phyloP scores from a whole-genome alignment of 208 protist species.

The Leptomonas seymouri region DNA sequence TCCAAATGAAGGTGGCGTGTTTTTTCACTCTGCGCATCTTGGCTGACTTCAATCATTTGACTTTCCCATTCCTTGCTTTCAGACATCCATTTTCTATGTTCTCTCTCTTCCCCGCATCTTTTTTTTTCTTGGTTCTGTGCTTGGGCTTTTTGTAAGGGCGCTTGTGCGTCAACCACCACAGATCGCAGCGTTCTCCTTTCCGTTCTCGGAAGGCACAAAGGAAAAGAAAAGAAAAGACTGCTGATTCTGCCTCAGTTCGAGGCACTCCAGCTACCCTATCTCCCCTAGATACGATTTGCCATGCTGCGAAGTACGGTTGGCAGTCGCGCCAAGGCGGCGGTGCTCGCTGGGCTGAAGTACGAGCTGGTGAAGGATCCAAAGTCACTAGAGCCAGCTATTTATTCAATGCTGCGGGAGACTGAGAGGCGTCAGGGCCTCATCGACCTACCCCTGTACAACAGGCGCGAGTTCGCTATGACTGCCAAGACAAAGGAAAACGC shows the following conservation, averaged over 20 bases:
- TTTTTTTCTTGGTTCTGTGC: background rate
- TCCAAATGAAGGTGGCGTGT: no score
- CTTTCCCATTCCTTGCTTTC: background rate
- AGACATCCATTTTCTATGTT: no score
- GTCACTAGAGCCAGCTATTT: constrained; percentile 1
- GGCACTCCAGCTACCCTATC: background rate
- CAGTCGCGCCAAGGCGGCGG: background rate
- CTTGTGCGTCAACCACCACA: no score
- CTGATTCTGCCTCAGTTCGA: no score
- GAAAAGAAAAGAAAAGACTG: no score
- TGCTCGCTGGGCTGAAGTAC: constrained; percentile 3
- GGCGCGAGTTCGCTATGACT: constrained; percentile 9
- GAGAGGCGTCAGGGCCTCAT: constrained; percentile 21
- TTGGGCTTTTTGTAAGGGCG: no score
- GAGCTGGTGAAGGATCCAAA: constrained; percentile 4
- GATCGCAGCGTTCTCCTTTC: no score
- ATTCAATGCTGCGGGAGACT: constrained; percentile 3
- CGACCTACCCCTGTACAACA: constrained; percentile 21
- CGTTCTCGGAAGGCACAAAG: no score
- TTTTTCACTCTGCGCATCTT: constrained; percentile 1
- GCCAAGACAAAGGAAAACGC: constrained; percentile 22
- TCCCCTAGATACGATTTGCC: background rate
- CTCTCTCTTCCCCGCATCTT: background rate
- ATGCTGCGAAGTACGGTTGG: constrained; percentile 10
- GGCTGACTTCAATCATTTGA: no score